These are phyloP conservation scores for Diutina rugosa DNA, from an alignment of 1,139 yeast species.

Conservation along the genomic window DNA sequence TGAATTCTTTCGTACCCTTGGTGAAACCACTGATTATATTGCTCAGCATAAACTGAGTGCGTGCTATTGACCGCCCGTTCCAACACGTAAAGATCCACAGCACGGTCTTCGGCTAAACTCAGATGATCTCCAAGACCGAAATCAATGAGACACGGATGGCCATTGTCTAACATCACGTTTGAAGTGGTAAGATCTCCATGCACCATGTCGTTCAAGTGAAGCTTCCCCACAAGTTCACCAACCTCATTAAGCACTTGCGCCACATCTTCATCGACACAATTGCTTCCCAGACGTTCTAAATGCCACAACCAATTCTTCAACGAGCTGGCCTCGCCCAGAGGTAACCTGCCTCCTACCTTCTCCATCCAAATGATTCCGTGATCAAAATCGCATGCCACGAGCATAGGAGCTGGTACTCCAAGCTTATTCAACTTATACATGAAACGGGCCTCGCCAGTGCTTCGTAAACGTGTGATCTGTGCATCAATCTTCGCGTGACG, in stretches of 20 bases:
- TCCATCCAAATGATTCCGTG: conserved; percentile 1
- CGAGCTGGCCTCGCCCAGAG: conserved; percentile 13
- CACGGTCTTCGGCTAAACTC: conserved; percentile 76
- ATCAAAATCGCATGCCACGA: background rate
- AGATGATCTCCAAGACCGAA: conserved; percentile 84
- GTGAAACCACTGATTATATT: conserved; percentile 58
- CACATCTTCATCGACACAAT: conserved; percentile 24
- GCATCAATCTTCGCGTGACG: conserved; percentile 78
- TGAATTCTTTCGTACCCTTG: conserved; percentile 45
- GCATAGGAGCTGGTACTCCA: conserved; percentile 19
- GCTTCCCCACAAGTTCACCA: conserved; percentile 56
- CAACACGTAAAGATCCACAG: conserved; percentile 88
- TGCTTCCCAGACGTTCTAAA: conserved; percentile 23
- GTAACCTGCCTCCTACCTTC: background rate
- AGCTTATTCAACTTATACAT: conserved; percentile 41
- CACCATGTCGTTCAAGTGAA: conserved; percentile 69
- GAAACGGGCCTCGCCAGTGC: conserved; percentile 74
- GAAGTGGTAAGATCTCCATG: conserved; percentile 96
- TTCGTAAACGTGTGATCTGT: conserved; percentile 64
- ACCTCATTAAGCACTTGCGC: conserved; percentile 25
- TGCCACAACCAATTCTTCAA: conserved; percentile 66
- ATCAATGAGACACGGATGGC: conserved; percentile 54
- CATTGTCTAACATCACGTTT: conserved; percentile 52
- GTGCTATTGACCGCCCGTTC: conserved; percentile 89
- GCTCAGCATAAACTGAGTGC: conserved; percentile 61